Evolutionary conservation across 2,329 filamentous ascomycete species (phyloP).

Genomic region (Xylariales sp.): DNA sequence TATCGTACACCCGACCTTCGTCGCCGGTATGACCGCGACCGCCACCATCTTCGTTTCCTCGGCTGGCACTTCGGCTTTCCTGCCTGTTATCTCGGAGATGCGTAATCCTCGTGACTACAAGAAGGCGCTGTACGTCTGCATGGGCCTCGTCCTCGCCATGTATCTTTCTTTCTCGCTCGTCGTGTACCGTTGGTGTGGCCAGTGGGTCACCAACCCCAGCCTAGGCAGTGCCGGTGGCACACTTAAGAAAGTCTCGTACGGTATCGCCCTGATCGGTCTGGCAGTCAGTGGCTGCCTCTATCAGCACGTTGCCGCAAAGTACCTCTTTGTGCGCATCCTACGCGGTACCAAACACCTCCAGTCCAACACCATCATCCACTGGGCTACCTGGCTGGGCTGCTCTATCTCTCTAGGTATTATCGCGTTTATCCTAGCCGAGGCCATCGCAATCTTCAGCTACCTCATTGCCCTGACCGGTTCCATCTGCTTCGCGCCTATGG

Average conservation of each 20-base stretch:
- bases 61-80: slow-evolving; percentile 54
- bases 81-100: slow-evolving; percentile 64
- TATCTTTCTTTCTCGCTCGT: slow-evolving; percentile 57
- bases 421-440: slow-evolving; percentile 11
- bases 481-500: slow-evolving; percentile 12
- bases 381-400: slow-evolving; percentile 23
- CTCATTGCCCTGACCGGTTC: slow-evolving; percentile 9
- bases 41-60: slow-evolving; percentile 55
- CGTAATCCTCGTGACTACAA: slow-evolving; percentile 50
- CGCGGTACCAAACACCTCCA: slow-evolving; percentile 24
- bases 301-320: slow-evolving; percentile 26
- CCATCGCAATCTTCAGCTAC: slow-evolving; percentile 11
- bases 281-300: slow-evolving; percentile 34
- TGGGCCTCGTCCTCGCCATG: slow-evolving; percentile 19
- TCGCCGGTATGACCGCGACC: slow-evolving; percentile 50
- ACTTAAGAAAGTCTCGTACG: slow-evolving; percentile 59
- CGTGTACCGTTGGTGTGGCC: slow-evolving; percentile 57
- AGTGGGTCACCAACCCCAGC: slow-evolving; percentile 58
- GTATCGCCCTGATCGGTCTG: slow-evolving; percentile 51
- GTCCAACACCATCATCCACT: slow-evolving; percentile 22
- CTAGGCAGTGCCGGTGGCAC: slow-evolving; percentile 55
- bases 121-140: slow-evolving; percentile 51
- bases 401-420: slow-evolving; percentile 12
- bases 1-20: slow-evolving; percentile 52
- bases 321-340: slow-evolving; percentile 27